phyloP scores from a whole-genome alignment of 208 protist genomes.

The Trypanosomatidae sp. region DNA sequence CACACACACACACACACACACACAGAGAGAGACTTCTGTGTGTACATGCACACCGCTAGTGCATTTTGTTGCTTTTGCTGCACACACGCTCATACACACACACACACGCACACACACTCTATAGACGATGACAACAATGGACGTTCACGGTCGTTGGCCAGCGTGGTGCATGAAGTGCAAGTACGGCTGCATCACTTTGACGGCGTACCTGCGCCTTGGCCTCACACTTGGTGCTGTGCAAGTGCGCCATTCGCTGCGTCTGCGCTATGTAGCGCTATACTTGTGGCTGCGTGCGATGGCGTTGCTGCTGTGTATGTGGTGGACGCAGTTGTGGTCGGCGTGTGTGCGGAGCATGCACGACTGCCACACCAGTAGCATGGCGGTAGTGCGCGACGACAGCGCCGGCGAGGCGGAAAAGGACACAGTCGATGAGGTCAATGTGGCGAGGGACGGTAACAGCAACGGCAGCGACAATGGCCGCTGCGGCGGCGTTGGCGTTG shows the following conservation, averaged over 20 bases:
- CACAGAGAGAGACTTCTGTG: slow-evolving; percentile 1
- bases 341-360: too few species aligned
- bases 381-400: too few species aligned
- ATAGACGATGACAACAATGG: slow-evolving; percentile 27
- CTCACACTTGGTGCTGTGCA: slow-evolving; percentile 26
- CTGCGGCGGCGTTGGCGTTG: too few species aligned
- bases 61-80: slow-evolving; percentile 1
- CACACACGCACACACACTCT: too few species aligned
- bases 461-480: too few species aligned
- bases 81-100: background rate
- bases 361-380: too few species aligned
- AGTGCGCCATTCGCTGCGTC: slow-evolving; percentile 5
- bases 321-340: too few species aligned
- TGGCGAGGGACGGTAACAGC: too few species aligned
- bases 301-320: too few species aligned
- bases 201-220: slow-evolving; percentile 28
- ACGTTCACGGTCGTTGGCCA: slow-evolving; percentile 22
- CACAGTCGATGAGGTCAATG: too few species aligned
- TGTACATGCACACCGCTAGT: slow-evolving; percentile 4
- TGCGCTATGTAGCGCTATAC: slow-evolving; percentile 5
- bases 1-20: background rate
- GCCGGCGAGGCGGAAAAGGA: too few species aligned
- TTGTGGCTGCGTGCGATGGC: too few species aligned
- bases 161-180: slow-evolving; percentile 17
- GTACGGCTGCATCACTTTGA: slow-evolving; percentile 27